phyloP scores from a whole-genome alignment of 495 filamentous ascomycete species.

The Hypoxylon lenormandii region DNA sequence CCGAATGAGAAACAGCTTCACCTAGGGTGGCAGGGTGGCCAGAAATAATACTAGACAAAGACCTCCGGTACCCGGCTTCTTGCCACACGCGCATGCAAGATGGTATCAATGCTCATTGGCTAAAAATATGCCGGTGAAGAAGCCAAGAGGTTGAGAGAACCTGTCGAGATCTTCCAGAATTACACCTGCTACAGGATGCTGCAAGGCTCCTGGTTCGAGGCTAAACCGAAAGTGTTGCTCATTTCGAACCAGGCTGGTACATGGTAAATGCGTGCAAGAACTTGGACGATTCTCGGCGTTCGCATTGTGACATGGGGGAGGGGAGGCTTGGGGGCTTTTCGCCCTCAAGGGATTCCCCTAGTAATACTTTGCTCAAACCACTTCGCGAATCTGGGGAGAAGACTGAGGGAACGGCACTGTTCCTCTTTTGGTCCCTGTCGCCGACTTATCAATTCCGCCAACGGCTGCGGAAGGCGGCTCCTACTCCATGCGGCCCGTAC shows the following conservation, averaged over 20 bases:
- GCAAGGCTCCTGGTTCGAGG: slow-evolving; percentile 35
- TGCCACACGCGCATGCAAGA: slow-evolving; percentile 30
- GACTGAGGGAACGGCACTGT: slow-evolving; percentile 31
- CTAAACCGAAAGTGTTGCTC: slow-evolving; percentile 35
- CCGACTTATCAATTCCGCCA: slow-evolving; percentile 38
- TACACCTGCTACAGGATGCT: slow-evolving; percentile 37
- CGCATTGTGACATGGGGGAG: slow-evolving; percentile 37
- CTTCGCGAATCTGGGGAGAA: slow-evolving; percentile 45
- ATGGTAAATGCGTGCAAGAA: slow-evolving; percentile 7
- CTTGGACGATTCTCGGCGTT: slow-evolving; percentile 21
- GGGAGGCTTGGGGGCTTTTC: slow-evolving; percentile 7
- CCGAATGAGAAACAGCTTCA: slow-evolving; percentile 45
- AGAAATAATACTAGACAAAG: slow-evolving; percentile 17
- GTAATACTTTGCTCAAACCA: slow-evolving; percentile 24
- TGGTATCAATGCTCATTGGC: slow-evolving; percentile 41
- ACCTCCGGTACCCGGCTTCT: slow-evolving; percentile 23
- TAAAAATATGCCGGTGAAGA: slow-evolving; percentile 43
- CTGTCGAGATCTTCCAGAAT: slow-evolving; percentile 48
- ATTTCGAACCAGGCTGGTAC: slow-evolving; percentile 22
- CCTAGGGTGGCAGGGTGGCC: slow-evolving; percentile 22
- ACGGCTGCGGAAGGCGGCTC: slow-evolving; percentile 43
- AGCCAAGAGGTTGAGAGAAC: slow-evolving; percentile 41
- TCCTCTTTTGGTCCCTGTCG: slow-evolving; percentile 42
- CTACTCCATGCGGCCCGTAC: slow-evolving; percentile 42
- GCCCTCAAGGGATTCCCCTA: slow-evolving; percentile 26